Evolutionary conservation across 2,329 filamentous ascomycete genomes (phyloP).

Genomic region (Fusarium sp.): DNA sequence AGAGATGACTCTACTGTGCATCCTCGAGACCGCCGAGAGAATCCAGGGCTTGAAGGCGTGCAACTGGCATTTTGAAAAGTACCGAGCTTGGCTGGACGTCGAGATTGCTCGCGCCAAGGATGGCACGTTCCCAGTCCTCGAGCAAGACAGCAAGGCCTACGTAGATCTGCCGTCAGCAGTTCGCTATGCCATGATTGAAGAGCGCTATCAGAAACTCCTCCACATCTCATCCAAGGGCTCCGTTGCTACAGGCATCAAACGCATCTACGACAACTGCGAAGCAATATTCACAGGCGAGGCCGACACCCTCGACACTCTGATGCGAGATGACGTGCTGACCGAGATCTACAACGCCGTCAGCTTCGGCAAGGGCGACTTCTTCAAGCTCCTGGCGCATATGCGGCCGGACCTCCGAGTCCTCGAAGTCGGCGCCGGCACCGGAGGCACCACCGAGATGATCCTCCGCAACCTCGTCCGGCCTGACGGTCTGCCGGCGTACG

Average conservation of each 20-base stretch:
- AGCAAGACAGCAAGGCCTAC: not conserved
- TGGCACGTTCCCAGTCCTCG: slow-evolving; percentile 11
- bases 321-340: slow-evolving; percentile 4
- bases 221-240: not conserved
- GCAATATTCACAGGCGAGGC: slow-evolving; percentile 5
- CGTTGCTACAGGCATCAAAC: not conserved
- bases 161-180: no score
- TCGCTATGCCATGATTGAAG: no score
- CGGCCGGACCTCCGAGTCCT: slow-evolving; percentile 51
- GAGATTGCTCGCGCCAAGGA: slow-evolving; percentile 6
- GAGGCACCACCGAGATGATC: slow-evolving; percentile 32
- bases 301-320: slow-evolving; percentile 6
- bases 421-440: slow-evolving; percentile 55
- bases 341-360: not conserved
- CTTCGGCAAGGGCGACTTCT: slow-evolving; percentile 5
- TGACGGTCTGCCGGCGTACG: slow-evolving; percentile 31
- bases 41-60: not conserved
- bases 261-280: slow-evolving; percentile 1
- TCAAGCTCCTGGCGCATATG: slow-evolving; percentile 42
- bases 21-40: slow-evolving; percentile 4
- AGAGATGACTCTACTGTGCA: not conserved
- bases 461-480: not conserved
- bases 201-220: no score
- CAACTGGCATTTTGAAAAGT: no score
- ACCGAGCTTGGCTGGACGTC: no score